phyloP scores from a whole-genome alignment of 2,329 filamentous ascomycete species.

The Fusarium sp. region DNA sequence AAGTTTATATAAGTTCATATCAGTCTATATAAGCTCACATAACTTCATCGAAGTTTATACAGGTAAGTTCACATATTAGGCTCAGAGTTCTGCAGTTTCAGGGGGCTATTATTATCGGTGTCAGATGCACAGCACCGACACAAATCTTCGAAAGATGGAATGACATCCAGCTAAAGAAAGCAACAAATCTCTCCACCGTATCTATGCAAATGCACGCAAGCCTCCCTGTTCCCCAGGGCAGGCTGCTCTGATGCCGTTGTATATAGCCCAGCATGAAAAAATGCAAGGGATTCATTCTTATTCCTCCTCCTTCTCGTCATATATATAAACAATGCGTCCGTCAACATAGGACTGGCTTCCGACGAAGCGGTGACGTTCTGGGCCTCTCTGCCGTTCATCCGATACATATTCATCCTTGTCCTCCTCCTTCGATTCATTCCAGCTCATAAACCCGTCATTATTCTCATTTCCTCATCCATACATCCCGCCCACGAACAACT shows the following conservation, averaged over 20 bases:
- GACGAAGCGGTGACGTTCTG: conserved; percentile 6
- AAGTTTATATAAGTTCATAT: neutral
- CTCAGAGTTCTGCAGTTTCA: conserved; percentile 1
- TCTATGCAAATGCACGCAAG: conserved; percentile 41
- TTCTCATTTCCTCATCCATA: conserved; percentile 34
- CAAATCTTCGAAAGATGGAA: conserved; percentile 4
- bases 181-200: conserved; percentile 30
- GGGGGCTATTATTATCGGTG: conserved; percentile 14
- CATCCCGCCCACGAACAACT: conserved; percentile 10
- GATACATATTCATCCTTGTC: conserved; percentile 11
- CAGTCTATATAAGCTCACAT: neutral
- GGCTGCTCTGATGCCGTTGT: conserved; percentile 2
- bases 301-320: conserved; percentile 22
- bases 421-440: conserved; percentile 17
- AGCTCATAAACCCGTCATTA: conserved; percentile 30
- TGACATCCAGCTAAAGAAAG: conserved; percentile 18
- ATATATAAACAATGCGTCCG: conserved; percentile 11
- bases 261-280: conserved; percentile 16
- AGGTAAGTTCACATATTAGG: neutral
- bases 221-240: neutral
- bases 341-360: conserved; percentile 15
- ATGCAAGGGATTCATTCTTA: conserved; percentile 25
- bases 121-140: conserved; percentile 20
- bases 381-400: conserved; percentile 1
- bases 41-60: neutral